These are phyloP conservation scores for Globisporangium camurandrum DNA, from an alignment of 352 stramenopile species.

Conservation along the genomic window DNA sequence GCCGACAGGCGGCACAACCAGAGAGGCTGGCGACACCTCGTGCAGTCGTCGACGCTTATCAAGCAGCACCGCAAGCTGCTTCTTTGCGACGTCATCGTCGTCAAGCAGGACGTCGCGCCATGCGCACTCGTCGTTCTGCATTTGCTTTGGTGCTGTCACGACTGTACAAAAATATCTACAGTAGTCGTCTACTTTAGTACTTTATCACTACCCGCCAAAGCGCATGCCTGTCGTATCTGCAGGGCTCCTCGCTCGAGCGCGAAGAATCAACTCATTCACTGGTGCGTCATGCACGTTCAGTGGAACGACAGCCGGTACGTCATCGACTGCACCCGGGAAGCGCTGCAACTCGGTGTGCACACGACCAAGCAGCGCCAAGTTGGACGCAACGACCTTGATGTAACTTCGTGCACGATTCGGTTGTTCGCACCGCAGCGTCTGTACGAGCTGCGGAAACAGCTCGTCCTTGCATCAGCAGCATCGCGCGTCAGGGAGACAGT, in stretches of 20 bases:
- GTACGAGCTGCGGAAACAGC: constrained; percentile 53
- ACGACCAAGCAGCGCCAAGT: constrained; percentile 30
- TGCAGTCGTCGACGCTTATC: constrained; percentile 30
- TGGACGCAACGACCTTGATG: constrained; percentile 36
- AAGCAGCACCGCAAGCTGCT: constrained; percentile 32
- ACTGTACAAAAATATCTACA: too few species aligned
- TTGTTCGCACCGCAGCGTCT: constrained; percentile 48
- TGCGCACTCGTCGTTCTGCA: constrained; percentile 39
- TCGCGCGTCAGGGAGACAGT: background rate
- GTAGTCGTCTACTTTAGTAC: too few species aligned
- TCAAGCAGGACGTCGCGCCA: constrained; percentile 13
- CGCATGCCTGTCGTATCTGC: constrained; percentile 20
- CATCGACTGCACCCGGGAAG: constrained; percentile 35
- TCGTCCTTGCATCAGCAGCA: constrained; percentile 8
- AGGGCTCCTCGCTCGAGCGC: constrained; percentile 15
- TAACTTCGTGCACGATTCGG: constrained; percentile 50
- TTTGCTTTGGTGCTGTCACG: too few species aligned
- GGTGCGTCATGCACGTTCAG: constrained; percentile 33
- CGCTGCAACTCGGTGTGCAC: constrained; percentile 25
- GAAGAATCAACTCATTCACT: constrained; percentile 32
- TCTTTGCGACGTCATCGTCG: constrained; percentile 31
- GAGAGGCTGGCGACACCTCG: constrained; percentile 8
- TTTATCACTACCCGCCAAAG: constrained; percentile 12
- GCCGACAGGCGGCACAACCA: too few species aligned
- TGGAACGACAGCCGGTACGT: constrained; percentile 16